phyloP scores from a whole-genome alignment of 2,329 filamentous ascomycete species.

The Aspergillus fructus region DNA sequence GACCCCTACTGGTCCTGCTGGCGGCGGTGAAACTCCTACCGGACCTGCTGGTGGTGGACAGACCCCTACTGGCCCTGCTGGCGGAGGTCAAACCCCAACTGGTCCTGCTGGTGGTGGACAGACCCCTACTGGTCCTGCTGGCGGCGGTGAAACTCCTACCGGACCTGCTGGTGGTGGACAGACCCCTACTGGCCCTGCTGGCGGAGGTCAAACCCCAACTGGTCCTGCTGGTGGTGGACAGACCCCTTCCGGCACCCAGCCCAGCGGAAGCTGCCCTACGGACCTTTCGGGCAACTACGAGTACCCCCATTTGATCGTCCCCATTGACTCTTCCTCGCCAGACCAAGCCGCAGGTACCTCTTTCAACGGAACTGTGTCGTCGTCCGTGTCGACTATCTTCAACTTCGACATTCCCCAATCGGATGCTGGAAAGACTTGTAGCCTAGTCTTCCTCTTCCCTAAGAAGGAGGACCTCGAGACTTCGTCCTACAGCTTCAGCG shows the following conservation, averaged over 20 bases:
- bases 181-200: neutral
- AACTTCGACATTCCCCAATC: slow-evolving; percentile 65
- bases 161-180: neutral
- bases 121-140: neutral
- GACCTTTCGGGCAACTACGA: slow-evolving; percentile 50
- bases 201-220: neutral
- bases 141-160: neutral
- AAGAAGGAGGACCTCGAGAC: slow-evolving; percentile 57
- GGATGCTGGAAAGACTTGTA: slow-evolving; percentile 61
- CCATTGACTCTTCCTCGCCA: slow-evolving; percentile 56
- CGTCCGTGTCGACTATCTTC: slow-evolving; percentile 59
- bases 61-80: neutral
- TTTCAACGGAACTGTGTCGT: slow-evolving; percentile 57
- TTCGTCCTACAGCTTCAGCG: slow-evolving; percentile 56
- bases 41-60: neutral
- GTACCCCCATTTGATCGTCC: slow-evolving; percentile 64
- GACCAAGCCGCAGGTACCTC: slow-evolving; percentile 53
- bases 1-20: neutral
- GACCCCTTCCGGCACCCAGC: slow-evolving; percentile 8
- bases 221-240: neutral
- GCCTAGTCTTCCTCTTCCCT: slow-evolving; percentile 66
- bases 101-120: neutral
- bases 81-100: neutral
- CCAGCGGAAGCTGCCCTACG: slow-evolving; percentile 42
- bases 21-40: neutral